Conservation (phyloP, 2,329 filamentous ascomycete genomes). For the Ploettnerulaceae sp. region DNA sequence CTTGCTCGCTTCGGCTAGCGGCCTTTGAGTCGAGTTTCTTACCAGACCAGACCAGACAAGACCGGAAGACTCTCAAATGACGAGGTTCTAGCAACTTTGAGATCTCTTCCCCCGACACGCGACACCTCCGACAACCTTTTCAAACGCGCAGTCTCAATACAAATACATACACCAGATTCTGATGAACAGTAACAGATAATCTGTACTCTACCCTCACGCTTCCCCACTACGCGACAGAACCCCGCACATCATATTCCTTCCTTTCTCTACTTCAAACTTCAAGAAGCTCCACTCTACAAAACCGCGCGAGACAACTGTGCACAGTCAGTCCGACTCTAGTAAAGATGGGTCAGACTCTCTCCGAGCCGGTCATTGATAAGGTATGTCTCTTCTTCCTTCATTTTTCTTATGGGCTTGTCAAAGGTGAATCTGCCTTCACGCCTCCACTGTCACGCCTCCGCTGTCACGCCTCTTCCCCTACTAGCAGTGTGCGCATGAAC, state of each 20-base stretch:
- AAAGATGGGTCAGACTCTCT: constrained; percentile 95
- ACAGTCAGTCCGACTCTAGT: constrained; percentile 11
- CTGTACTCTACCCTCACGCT: constrained; percentile 8
- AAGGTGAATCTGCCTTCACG: too few relatives aligned
- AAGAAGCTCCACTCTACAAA: too few relatives aligned
- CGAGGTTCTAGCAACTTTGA: neutral
- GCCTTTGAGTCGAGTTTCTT: too few relatives aligned
- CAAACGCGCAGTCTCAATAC: constrained; percentile 7
- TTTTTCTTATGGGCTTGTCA: neutral
- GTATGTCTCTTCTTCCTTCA: constrained; percentile 48
- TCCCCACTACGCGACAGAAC: constrained; percentile 19
- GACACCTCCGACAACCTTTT: constrained; percentile 14
- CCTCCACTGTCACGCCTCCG: too few relatives aligned
- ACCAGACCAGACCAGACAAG: too few relatives aligned
- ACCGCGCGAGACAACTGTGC: too few relatives aligned
- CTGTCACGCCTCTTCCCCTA: neutral
- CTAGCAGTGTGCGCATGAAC: neutral
- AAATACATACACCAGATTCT: neutral
- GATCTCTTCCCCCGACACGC: constrained; percentile 15
- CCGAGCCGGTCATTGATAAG: constrained; percentile 98
- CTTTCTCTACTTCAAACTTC: constrained; percentile 17
- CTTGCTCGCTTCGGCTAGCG: too few relatives aligned
- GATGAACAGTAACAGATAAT: constrained; percentile 25
- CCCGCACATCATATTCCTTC: constrained; percentile 24
- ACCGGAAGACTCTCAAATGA: neutral